Evolutionary conservation across 192 early-diverging fungal genomes (phyloP), one percentile per base, ranked within the genome.

Genomic region (Paraglomus brasilianum): DNA sequence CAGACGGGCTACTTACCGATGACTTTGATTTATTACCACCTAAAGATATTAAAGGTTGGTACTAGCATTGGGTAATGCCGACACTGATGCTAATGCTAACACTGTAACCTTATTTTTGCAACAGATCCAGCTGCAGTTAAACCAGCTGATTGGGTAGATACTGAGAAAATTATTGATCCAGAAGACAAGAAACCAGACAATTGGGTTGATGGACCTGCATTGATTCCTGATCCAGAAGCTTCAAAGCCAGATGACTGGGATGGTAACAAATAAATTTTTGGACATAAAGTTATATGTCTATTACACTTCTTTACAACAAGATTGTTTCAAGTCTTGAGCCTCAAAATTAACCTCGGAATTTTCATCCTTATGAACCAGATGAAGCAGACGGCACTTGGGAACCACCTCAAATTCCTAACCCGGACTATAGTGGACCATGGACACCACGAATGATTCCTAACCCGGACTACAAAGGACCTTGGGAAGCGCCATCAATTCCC

Each of bases 341-440:
- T 17, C 44, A 52, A 51, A 41, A 43, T 66, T 38, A 41, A 24
- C 46, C 9, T 8, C 8, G 8, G 8, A 47, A 47, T 11, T 47
- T 47, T 47, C 15, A 15, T 47, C 8, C 52, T 0, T 51, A 14
- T 59, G 36, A 14, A 40, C 15, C 10, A 66, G 64, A 92, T 67
- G 95, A 97, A 65, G 87, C 93, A 81, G 95, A 98, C 79, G 97
- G 97, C 68, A 94, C 95, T 22, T 98, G 95, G 94, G 91, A 91
- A 76, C 84, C 96, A 21, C 93, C 95, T 19, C 77, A 87, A 64
- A 78, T 97, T 51, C 71, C 86, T 47, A 98, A 96, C 85, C 94
- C 95, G 48, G 89, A 91, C 39, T 96, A 85, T 78, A 83, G 86
- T 77, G 94, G 94, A 22, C 78, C 85, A 75, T 98, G 95, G 95